Percentiles rank a stretch among this genome's conserved stretches.
These are phyloP conservation scores for Leccinum fallax DNA, from an alignment of 1,284 basidiomycete species.

Conservation along the genomic window DNA sequence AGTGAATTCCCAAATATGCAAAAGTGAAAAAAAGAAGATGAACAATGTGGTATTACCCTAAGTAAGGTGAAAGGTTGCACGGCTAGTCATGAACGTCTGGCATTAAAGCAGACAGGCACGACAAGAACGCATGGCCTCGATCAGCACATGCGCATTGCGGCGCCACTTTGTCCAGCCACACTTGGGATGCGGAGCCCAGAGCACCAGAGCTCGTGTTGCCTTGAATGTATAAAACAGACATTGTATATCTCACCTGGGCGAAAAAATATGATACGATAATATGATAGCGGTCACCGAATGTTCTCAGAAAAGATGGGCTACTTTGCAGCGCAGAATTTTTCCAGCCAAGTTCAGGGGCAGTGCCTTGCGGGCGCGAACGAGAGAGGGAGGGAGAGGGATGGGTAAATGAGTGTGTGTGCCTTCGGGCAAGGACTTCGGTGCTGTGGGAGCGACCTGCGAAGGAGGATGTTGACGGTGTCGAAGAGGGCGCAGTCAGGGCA, in stretches of 20 bases:
- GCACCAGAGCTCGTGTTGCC: neutral
- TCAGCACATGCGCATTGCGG: neutral
- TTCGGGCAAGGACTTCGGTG: neutral
- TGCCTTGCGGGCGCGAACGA: neutral
- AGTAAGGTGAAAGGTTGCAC: constrained; percentile 7
- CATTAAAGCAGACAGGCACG: neutral
- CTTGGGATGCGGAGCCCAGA: neutral
- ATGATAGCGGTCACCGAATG: neutral
- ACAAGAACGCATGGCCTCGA: neutral
- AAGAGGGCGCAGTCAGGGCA: neutral
- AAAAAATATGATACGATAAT: neutral
- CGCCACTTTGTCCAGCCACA: neutral
- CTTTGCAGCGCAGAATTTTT: neutral
- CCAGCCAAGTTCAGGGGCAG: neutral
- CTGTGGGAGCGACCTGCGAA: neutral
- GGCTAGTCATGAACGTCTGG: neutral
- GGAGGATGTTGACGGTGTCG: neutral
- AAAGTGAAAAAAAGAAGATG: neutral
- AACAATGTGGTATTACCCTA: neutral
- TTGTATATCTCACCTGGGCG: constrained; percentile 18
- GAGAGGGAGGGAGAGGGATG: neutral
- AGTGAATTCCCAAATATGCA: neutral
- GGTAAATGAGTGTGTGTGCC: constrained; percentile 16
- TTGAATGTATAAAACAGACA: neutral
- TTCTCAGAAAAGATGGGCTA: constrained; percentile 8